These are phyloP conservation scores for Suhomyces wounanorum DNA, from an alignment of 1,139 yeast species.

Conservation along the genomic window DNA sequence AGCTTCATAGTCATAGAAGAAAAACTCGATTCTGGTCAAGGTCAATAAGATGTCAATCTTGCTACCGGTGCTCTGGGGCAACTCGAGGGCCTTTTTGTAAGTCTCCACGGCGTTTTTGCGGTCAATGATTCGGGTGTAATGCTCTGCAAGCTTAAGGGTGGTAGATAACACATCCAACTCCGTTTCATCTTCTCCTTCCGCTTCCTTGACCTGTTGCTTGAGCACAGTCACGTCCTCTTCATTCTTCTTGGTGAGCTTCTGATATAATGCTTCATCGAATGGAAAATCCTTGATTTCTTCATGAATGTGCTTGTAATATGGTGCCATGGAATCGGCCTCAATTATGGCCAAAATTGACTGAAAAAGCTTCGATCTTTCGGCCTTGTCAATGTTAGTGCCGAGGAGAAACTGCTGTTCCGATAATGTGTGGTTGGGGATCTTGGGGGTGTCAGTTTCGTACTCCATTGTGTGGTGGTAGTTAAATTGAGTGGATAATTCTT, in stretches of 20 bases:
- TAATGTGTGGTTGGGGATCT: slow-evolving; percentile 77
- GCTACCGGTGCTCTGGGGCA: slow-evolving; percentile 84
- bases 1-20: slow-evolving; percentile 73
- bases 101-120: slow-evolving; percentile 70
- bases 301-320: slow-evolving; percentile 75
- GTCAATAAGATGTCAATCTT: slow-evolving; percentile 86
- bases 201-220: slow-evolving; percentile 64
- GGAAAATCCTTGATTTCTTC: slow-evolving; percentile 48
- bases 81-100: slow-evolving; percentile 71
- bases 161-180: slow-evolving; percentile 79
- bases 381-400: slow-evolving; percentile 29
- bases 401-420: slow-evolving; percentile 77
- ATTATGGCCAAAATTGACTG: slow-evolving; percentile 55
- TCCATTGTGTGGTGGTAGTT: slow-evolving; percentile 28
- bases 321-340: slow-evolving; percentile 67
- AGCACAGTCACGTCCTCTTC: slow-evolving; percentile 56
- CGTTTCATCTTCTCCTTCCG: slow-evolving; percentile 88
- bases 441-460: slow-evolving; percentile 51
- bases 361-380: slow-evolving; percentile 35
- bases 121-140: slow-evolving; percentile 84
- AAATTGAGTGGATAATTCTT: background rate
- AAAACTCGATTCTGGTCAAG: slow-evolving; percentile 82
- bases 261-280: slow-evolving; percentile 63
- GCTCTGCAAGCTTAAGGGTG: slow-evolving; percentile 82
- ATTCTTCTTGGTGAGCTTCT: slow-evolving; percentile 54